Conservation (phyloP, 768 basidiomycete species). For the Favolaschia claudopus region DNA sequence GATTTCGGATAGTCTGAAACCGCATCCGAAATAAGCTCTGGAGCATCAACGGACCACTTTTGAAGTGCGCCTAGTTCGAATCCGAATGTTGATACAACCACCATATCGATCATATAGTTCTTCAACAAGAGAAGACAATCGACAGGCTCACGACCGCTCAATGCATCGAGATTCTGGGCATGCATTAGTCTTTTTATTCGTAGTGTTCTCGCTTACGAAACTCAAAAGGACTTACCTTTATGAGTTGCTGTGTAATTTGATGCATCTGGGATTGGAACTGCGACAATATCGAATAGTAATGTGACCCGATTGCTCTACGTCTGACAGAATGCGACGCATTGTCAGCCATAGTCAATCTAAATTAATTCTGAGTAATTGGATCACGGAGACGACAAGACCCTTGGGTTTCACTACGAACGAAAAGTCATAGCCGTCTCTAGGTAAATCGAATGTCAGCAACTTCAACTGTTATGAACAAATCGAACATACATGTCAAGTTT, state of each 20-base stretch:
- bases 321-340: conserved; percentile 71
- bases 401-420: conserved; percentile 22
- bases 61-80: background rate
- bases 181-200: no score
- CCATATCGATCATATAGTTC: conserved; percentile 1
- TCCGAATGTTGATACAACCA: background rate
- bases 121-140: background rate
- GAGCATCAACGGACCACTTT: background rate
- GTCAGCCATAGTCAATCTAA: conserved; percentile 80
- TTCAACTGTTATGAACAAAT: conserved; percentile 60
- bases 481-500: conserved; percentile 73
- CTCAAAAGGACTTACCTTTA: conserved; percentile 53
- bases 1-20: background rate
- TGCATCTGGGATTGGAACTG: conserved; percentile 75
- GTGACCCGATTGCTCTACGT: conserved; percentile 75
- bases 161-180: background rate
- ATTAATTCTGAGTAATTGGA: background rate
- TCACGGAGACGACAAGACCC: no score
- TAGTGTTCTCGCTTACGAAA: background rate
- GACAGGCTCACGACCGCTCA: background rate
- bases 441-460: conserved; percentile 74
- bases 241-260: conserved; percentile 64
- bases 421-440: conserved; percentile 43
- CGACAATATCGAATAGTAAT: no score
- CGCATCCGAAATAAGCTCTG: background rate